A percentile compares a stretch with the other conserved stretches of the same genome.
Evolutionary conservation across 768 basidiomycete species (phyloP).

Genomic region (Leccinum variicolor): DNA sequence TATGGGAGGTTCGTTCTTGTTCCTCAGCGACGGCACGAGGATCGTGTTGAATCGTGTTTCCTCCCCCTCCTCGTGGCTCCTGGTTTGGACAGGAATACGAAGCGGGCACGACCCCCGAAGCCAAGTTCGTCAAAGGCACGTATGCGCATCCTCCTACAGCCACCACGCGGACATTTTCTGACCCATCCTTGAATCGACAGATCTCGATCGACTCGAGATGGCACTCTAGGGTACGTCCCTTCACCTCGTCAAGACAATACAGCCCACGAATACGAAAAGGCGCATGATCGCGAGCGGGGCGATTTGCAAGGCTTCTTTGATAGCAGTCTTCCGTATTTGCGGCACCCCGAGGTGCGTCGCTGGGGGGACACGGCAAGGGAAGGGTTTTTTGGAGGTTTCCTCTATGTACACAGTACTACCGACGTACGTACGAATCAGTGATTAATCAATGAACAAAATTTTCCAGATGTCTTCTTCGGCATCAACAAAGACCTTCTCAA

Average conservation of each 20-base stretch:
- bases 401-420: no score
- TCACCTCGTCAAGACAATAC: background rate
- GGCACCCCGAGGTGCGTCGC: slow-evolving; percentile 64
- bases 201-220: slow-evolving; percentile 87
- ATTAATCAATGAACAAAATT: no score
- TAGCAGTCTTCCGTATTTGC: slow-evolving; percentile 67
- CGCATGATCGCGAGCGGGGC: slow-evolving; percentile 37
- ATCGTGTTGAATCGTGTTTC: background rate
- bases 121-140: slow-evolving; percentile 84
- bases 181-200: slow-evolving; percentile 33
- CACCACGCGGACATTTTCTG: background rate
- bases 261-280: slow-evolving; percentile 75
- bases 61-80: background rate
- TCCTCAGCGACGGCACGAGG: background rate
- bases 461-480: no score
- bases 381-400: no score
- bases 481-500: no score
- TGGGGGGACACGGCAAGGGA: slow-evolving; percentile 54
- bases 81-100: slow-evolving; percentile 70
- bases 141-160: background rate
- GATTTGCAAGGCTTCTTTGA: slow-evolving; percentile 78
- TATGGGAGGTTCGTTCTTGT: slow-evolving; percentile 55
- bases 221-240: slow-evolving; percentile 63
- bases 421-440: no score
- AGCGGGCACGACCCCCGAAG: slow-evolving; percentile 65